Conservation (phyloP, 2,329 filamentous ascomycete genomes). For the Colletotrichum tabaci region DNA sequence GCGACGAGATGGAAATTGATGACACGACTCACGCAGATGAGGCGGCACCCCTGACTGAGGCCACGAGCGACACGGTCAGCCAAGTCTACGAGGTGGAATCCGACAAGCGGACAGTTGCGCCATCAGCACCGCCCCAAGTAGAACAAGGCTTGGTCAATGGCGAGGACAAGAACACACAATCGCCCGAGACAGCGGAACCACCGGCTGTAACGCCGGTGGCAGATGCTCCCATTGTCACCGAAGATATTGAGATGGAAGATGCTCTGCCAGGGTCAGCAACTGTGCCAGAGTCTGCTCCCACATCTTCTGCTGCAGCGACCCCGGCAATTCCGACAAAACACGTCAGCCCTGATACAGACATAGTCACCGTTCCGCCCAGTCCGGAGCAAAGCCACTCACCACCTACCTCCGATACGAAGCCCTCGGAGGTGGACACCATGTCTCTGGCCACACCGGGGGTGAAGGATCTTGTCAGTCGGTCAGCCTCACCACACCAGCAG, state of each 20-base stretch:
- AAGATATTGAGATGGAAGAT: slow-evolving; percentile 55
- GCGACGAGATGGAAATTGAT: slow-evolving; percentile 33
- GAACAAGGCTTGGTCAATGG: neutral
- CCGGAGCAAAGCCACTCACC: slow-evolving; percentile 64
- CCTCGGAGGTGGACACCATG: slow-evolving; percentile 63
- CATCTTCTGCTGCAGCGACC: slow-evolving; percentile 43
- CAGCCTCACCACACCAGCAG: slow-evolving; percentile 50
- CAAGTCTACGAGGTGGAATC: neutral
- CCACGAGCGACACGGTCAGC: neutral
- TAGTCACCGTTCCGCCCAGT: slow-evolving; percentile 59
- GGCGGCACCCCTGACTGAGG: neutral
- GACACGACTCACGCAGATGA: neutral
- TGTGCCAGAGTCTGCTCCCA: slow-evolving; percentile 46
- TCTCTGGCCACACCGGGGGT: slow-evolving; percentile 39
- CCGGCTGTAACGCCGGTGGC: too few relatives aligned
- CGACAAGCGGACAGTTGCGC: neutral
- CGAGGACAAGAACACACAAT: neutral
- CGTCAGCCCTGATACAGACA: slow-evolving; percentile 60
- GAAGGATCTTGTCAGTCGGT: slow-evolving; percentile 50
- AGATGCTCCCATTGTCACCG: slow-evolving; percentile 39
- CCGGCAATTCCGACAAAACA: slow-evolving; percentile 46
- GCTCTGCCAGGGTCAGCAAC: slow-evolving; percentile 27
- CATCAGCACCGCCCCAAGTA: neutral
- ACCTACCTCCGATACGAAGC: slow-evolving; percentile 65
- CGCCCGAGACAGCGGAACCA: neutral